Evolutionary conservation across 2,329 filamentous ascomycete species (phyloP).

Genomic region (Colletotrichum noveboracense): DNA sequence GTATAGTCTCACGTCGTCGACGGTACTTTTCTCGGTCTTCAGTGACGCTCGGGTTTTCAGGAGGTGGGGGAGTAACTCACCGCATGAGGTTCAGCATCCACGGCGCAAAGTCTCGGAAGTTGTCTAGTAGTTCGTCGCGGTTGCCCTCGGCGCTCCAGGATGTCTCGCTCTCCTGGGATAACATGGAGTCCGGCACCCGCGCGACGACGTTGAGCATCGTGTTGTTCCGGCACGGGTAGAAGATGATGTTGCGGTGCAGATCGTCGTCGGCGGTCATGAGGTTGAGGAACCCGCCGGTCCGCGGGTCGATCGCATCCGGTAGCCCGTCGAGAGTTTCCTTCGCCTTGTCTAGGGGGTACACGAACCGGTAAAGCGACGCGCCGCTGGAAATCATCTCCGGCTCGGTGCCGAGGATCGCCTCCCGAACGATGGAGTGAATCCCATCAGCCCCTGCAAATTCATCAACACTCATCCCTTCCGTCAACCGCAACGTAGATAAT

Average conservation of each 20-base stretch:
- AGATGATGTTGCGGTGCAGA: conserved; percentile 5
- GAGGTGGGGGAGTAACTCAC: neutral
- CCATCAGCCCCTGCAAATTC: conserved; percentile 1
- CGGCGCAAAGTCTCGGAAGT: conserved; percentile 10
- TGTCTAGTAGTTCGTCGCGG: neutral
- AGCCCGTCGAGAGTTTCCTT: neutral
- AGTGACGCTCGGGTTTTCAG: neutral
- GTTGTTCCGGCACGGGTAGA: conserved; percentile 8
- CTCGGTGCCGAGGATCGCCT: neutral
- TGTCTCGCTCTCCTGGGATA: neutral
- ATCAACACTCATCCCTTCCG: no score
- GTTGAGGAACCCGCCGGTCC: neutral
- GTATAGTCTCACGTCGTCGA: neutral
- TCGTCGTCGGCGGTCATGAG: conserved; percentile 7
- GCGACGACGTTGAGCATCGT: conserved; percentile 4
- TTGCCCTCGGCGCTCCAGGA: conserved; percentile 9
- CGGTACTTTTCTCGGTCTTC: neutral
- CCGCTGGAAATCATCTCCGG: neutral
- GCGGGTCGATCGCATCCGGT: neutral
- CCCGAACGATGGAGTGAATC: conserved; percentile 9
- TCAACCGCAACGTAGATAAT: fast-evolving
- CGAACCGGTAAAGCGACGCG: conserved; percentile 10
- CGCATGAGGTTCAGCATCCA: conserved; percentile 11
- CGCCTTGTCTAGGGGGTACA: neutral
- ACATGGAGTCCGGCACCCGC: neutral